A percentile compares a stretch with the other conserved stretches of the same genome.
These are phyloP conservation scores for Microbotryum intermedium DNA, from an alignment of 1,284 basidiomycete species.

Conservation along the genomic window DNA sequence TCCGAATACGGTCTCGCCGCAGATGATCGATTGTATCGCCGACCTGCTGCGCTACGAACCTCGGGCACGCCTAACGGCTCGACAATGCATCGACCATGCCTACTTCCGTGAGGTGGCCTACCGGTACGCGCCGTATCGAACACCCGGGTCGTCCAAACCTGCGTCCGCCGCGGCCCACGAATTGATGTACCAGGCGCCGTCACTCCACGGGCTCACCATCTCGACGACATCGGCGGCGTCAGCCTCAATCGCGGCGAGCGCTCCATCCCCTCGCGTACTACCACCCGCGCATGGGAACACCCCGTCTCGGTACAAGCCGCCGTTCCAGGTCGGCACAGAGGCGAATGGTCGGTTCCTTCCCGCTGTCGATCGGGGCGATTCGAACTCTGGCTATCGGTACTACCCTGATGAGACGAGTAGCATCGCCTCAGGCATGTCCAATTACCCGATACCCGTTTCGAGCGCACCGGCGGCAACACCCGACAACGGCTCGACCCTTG, in stretches of 20 bases:
- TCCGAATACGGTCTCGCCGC: slow-evolving; percentile 57
- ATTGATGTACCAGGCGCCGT: slow-evolving; percentile 1
- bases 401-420: no score
- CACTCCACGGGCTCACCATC: slow-evolving; percentile 15
- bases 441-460: slow-evolving; percentile 11
- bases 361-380: slow-evolving; percentile 9
- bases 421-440: slow-evolving; percentile 8
- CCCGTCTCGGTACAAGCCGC: slow-evolving; percentile 18
- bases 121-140: slow-evolving; percentile 34
- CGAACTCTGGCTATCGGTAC: background rate
- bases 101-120: slow-evolving; percentile 66
- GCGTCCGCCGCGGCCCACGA: slow-evolving; percentile 13
- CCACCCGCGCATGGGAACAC: slow-evolving; percentile 17
- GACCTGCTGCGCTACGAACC: slow-evolving; percentile 92
- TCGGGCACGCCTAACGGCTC: slow-evolving; percentile 68
- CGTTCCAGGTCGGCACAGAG: background rate
- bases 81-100: slow-evolving; percentile 75
- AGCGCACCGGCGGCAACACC: background rate
- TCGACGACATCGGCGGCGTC: slow-evolving; percentile 19
- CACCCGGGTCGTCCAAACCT: slow-evolving; percentile 25
- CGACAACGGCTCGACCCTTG: background rate
- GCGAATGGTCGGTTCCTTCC: slow-evolving; percentile 3
- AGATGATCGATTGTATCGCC: slow-evolving; percentile 81
- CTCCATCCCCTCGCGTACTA: slow-evolving; percentile 18
- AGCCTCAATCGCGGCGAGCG: slow-evolving; percentile 27